phyloP scores from a whole-genome alignment of 2,329 filamentous ascomycete genomes.

The Magnaporthiopsis incrustans region DNA sequence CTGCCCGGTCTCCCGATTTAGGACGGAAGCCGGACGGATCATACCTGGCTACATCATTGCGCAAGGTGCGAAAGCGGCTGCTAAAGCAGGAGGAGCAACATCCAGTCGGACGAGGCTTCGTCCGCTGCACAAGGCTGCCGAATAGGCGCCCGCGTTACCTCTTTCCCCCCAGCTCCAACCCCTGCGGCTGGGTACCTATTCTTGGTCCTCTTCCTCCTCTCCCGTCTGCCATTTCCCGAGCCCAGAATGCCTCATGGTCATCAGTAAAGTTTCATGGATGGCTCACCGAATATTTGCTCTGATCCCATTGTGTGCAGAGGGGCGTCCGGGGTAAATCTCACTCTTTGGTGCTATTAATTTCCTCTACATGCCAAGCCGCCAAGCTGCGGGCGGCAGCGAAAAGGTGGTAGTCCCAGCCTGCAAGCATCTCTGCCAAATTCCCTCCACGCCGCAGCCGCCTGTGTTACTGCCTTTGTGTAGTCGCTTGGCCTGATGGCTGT shows the following conservation, averaged over 20 bases:
- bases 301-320: no score
- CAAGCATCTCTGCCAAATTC: neutral
- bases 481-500: neutral
- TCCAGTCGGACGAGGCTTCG: constrained; percentile 2
- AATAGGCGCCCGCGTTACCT: neutral
- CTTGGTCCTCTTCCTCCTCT: neutral
- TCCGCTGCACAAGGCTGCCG: constrained; percentile 6
- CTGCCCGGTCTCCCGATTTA: constrained; percentile 4
- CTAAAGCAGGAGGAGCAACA: neutral
- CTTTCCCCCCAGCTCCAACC: neutral
- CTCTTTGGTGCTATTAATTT: neutral
- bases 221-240: neutral
- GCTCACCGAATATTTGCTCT: neutral
- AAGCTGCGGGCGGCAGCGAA: neutral
- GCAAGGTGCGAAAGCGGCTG: neutral
- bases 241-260: no score
- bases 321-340: no score
- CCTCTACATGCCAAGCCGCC: neutral
- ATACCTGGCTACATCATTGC: neutral
- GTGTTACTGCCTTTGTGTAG: neutral
- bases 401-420: neutral
- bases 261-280: neutral
- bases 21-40: constrained; percentile 6
- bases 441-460: no score
- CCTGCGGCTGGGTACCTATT: neutral